phyloP scores from a whole-genome alignment of 768 basidiomycete species.

The Lactarius indigo region DNA sequence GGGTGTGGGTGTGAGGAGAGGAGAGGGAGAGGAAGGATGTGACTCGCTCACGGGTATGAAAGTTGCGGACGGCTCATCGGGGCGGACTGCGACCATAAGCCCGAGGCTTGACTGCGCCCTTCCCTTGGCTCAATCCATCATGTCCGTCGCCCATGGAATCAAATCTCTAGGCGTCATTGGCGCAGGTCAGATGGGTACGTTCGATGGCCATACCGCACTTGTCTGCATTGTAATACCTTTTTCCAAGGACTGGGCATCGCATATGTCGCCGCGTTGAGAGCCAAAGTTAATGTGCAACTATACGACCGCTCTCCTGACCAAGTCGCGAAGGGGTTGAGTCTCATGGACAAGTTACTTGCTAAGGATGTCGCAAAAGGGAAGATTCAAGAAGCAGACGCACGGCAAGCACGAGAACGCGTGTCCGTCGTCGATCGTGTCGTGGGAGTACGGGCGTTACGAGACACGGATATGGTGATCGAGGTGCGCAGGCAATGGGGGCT shows the following conservation, averaged over 20 bases:
- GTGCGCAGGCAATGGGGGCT: slow-evolving; percentile 37
- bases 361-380: slow-evolving; percentile 88
- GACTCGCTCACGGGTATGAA: background rate
- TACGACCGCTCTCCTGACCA: slow-evolving; percentile 77
- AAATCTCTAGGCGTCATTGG: slow-evolving; percentile 74
- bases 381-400: slow-evolving; percentile 63
- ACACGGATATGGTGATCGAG: slow-evolving; percentile 91
- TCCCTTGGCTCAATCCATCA: slow-evolving; percentile 26
- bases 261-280: slow-evolving; percentile 78
- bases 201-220: background rate
- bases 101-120: background rate
- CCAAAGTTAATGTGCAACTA: slow-evolving; percentile 81
- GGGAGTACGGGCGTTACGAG: slow-evolving; percentile 57
- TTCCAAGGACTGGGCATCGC: slow-evolving; percentile 79
- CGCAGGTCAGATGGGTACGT: slow-evolving; percentile 70
- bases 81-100: background rate
- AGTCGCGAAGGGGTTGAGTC: slow-evolving; percentile 63
- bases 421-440: slow-evolving; percentile 48
- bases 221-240: background rate
- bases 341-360: slow-evolving; percentile 79
- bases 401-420: slow-evolving; percentile 68
- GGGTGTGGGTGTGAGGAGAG: background rate
- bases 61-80: background rate
- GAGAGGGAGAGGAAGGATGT: background rate
- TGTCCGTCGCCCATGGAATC: slow-evolving; percentile 69